Percentiles rank a stretch among this genome's conserved stretches.
These are phyloP conservation scores for Claviceps sp. DNA, from an alignment of 2,329 filamentous ascomycete species.

Conservation along the genomic window DNA sequence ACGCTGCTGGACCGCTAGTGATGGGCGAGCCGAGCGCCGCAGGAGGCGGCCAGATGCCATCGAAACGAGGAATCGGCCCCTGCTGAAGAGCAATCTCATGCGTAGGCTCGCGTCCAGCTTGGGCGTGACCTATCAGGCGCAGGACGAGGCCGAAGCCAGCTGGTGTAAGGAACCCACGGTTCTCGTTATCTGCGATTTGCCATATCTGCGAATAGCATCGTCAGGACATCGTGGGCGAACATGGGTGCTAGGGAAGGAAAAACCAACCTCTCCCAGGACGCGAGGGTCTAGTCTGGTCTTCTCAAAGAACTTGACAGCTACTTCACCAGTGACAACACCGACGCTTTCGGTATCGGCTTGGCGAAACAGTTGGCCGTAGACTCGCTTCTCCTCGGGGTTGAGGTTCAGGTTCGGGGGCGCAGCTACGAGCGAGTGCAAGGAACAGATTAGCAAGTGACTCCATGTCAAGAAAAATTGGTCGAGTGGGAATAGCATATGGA, in stretches of 20 bases:
- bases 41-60: constrained; percentile 43
- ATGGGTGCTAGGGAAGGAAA: background rate
- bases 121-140: constrained; percentile 88
- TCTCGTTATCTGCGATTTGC: constrained; percentile 97
- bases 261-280: constrained; percentile 69
- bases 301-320: constrained; percentile 95
- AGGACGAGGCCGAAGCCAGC: constrained; percentile 88
- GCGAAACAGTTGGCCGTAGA: constrained; percentile 85
- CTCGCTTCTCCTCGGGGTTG: constrained; percentile 80
- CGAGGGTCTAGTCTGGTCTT: constrained; percentile 81
- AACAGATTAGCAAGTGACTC: constrained; percentile 6
- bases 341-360: constrained; percentile 85
- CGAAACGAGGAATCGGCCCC: constrained; percentile 84
- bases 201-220: constrained; percentile 56
- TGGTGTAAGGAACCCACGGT: constrained; percentile 83
- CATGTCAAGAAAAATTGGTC: background rate
- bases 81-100: constrained; percentile 71
- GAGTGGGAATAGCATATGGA: background rate
- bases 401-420: constrained; percentile 68
- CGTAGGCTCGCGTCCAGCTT: constrained; percentile 71
- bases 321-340: constrained; percentile 88
- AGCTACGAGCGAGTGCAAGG: constrained; percentile 20
- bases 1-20: constrained; percentile 25
- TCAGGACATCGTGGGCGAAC: background rate
- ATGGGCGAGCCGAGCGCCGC: constrained; percentile 25